A percentile compares a stretch with the other conserved stretches of the same genome.
These are phyloP conservation scores for Aureococcus anophagefferens DNA, from an alignment of 108 stramenopile species.

Conservation along the genomic window DNA sequence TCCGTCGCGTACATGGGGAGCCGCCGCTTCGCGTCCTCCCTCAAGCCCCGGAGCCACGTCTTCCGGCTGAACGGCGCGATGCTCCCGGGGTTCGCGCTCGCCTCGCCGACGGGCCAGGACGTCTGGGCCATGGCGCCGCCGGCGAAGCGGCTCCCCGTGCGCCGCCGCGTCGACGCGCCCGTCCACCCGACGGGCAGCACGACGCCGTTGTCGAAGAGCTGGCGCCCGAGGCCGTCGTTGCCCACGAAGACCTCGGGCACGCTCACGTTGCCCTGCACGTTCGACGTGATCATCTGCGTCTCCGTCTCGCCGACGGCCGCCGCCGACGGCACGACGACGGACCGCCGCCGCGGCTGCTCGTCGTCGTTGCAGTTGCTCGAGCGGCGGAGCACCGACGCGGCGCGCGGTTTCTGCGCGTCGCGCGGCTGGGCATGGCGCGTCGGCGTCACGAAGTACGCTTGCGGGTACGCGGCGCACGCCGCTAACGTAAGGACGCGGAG, in stretches of 20 bases:
- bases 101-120: not conserved
- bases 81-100: not conserved
- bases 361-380: too few species aligned
- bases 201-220: not conserved
- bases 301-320: too few species aligned
- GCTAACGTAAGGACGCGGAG: too few species aligned
- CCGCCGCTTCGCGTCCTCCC: not conserved
- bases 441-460: too few species aligned
- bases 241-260: not conserved
- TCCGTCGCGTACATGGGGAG: slow-evolving; percentile 20
- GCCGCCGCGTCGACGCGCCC: not conserved
- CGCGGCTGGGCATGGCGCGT: too few species aligned
- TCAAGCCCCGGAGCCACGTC: not conserved
- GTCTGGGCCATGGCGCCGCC: not conserved
- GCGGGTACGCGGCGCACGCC: too few species aligned
- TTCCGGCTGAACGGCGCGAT: not conserved
- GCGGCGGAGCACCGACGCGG: too few species aligned
- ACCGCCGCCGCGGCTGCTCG: too few species aligned
- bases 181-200: not conserved
- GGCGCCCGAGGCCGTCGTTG: not conserved
- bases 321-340: too few species aligned
- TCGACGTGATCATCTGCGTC: too few species aligned
- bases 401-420: too few species aligned
- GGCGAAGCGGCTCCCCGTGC: not conserved
- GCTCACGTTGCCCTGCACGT: not conserved